Percentiles rank a stretch among this genome's conserved stretches.
Conservation (phyloP, 768 basidiomycete genomes). For the Gymnopilus dilepis region DNA sequence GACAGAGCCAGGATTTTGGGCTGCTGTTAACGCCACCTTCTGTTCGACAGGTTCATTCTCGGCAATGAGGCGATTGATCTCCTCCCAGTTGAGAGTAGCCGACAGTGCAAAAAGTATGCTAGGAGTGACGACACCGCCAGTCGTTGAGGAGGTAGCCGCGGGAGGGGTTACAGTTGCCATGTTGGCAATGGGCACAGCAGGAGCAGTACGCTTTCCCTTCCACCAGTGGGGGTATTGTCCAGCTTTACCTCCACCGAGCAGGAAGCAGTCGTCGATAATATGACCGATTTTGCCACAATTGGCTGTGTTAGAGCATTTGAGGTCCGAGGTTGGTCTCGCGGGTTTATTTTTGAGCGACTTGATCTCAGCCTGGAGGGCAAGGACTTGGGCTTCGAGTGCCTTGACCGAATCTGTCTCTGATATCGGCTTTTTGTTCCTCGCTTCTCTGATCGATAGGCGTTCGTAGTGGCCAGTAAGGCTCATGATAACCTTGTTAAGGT, state of each 20-base stretch:
- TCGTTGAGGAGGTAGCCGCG: background rate
- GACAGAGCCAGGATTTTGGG: background rate
- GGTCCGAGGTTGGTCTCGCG: background rate
- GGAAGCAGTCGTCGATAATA: slow-evolving; percentile 19
- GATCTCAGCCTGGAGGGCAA: slow-evolving; percentile 5
- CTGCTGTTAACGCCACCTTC: background rate
- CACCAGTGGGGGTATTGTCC: slow-evolving; percentile 24
- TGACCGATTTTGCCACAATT: slow-evolving; percentile 19
- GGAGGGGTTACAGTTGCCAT: background rate
- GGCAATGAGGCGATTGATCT: background rate
- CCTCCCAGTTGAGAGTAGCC: too few species aligned
- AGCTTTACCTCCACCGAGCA: slow-evolving; percentile 23
- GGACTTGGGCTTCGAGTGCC: slow-evolving; percentile 4
- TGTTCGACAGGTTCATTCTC: slow-evolving; percentile 1
- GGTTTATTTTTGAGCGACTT: background rate
- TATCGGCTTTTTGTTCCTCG: background rate
- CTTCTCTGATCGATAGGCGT: slow-evolving; percentile 1
- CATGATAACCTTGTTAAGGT: slow-evolving; percentile 15
- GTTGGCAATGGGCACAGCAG: background rate
- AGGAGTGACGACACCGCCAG: background rate
- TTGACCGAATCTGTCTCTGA: background rate
- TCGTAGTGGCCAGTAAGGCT: slow-evolving; percentile 14
- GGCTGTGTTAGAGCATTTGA: slow-evolving; percentile 11
- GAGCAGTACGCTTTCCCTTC: slow-evolving; percentile 12
- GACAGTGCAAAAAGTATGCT: slow-evolving; percentile 6